Base-by-base conservation (phyloP, 345 rosid genomes). In the Brassica rapa region DNA sequence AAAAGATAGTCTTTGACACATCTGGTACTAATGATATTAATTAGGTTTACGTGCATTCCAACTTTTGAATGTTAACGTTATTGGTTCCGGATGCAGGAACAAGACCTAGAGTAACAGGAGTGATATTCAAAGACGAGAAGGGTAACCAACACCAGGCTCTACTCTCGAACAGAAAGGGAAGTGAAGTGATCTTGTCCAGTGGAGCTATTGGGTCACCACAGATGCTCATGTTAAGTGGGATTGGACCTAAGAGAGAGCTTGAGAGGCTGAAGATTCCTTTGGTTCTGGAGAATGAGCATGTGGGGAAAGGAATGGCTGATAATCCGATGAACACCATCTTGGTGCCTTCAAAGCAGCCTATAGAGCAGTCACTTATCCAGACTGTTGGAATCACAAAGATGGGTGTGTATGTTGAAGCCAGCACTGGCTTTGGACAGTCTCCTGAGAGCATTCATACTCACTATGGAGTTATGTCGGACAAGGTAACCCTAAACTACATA, bases 131-230 rank as follows among this genome's bases (percentile, higher is more conserved):
- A 39, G 99, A 95, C 61, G 99, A 95, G 83, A 90, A 88, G 1
- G 98, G 97, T 27, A 85, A 83, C 15, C 82, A 71, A 19, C 99
- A 90, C 56, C 89, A 81, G 55, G 99, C 92, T 35, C 75, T 88
- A 56, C 88, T 93, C 0, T 68, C 81, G 53, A 77, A 85, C 30
- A 81, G 71, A 24, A 82, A 68, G 6, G 86, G 75, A 55, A 91
- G 99, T 77, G 98, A 96, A 85, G 83, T 93, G 23, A 86, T 96
- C 61, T 57, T 93, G 74, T 93, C 98, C 0, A 78, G 87, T 65
- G 99, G 99, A 43, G 99, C 99, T 8, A 88, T 95, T 8, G 98
- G 93, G 16, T 86, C 91, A 32, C 99, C 99, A 32, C 99, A 95
- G 57, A 81, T 95, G 91, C 70, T 95, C 27, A 43, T 93, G 83